A percentile compares a stretch with the other conserved stretches of the same genome.
Conservation (phyloP, 371 early-diverging fungal species). For the Mucor racemosus region DNA sequence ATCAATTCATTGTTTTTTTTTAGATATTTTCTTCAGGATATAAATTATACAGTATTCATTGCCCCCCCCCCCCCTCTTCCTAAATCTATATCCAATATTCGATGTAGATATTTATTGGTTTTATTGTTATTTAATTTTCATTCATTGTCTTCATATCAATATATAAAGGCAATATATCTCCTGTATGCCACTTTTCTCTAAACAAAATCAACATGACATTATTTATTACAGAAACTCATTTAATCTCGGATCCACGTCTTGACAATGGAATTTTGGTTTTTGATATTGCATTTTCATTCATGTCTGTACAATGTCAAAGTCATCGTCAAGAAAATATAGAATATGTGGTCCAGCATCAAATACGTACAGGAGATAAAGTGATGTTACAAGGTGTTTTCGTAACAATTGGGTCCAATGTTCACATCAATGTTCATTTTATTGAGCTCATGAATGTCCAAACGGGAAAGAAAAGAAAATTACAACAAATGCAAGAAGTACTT, state of each 20-base stretch:
- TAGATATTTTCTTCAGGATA: not conserved
- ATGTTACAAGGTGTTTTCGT: constrained; percentile 14
- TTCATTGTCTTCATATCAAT: not conserved
- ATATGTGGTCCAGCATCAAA: constrained; percentile 1
- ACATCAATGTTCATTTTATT: constrained; percentile 16
- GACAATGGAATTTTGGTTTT: constrained; percentile 8
- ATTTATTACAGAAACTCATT: constrained; percentile 21
- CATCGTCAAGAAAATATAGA: constrained; percentile 19
- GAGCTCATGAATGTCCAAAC: not conserved
- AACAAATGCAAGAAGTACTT: not conserved
- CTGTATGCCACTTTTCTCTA: too few species aligned
- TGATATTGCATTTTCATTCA: constrained; percentile 13
- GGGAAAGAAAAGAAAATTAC: constrained; percentile 14
- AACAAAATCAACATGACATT: constrained; percentile 24
- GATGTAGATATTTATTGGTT: too few species aligned
- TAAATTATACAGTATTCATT: not conserved
- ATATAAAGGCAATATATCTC: too few species aligned
- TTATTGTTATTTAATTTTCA: not conserved
- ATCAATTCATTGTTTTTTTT: too few species aligned
- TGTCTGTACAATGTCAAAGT: constrained; percentile 10
- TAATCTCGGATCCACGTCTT: constrained; percentile 21
- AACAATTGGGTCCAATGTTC: not conserved
- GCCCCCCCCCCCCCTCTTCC: too few species aligned
- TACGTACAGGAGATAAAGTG: constrained; percentile 21
- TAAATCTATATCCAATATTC: not conserved